phyloP scores from a whole-genome alignment of 768 basidiomycete species.

The Amylocystis lapponica region DNA sequence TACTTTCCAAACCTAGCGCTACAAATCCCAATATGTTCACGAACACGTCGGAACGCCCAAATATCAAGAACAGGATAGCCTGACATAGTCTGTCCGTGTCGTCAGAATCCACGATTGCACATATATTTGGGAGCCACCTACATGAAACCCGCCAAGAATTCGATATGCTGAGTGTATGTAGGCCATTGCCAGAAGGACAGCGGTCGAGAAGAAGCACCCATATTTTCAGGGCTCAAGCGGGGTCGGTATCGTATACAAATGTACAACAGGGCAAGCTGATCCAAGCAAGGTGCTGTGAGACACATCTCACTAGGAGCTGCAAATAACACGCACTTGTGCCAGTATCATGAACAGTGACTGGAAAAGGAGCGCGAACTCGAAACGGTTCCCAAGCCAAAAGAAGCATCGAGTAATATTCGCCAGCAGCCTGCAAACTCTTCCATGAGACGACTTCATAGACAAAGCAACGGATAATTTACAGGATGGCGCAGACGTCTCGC shows the following conservation, averaged over 20 bases:
- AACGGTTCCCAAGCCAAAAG: constrained; percentile 82
- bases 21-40: constrained; percentile 65
- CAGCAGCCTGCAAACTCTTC: constrained; percentile 43
- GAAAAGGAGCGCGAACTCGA: constrained; percentile 70
- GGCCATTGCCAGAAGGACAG: constrained; percentile 86
- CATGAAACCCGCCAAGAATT: constrained; percentile 79
- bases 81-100: constrained; percentile 46
- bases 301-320: not conserved
- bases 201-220: constrained; percentile 57
- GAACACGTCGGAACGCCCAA: constrained; percentile 57
- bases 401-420: constrained; percentile 88
- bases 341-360: constrained; percentile 84
- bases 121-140: constrained; percentile 32
- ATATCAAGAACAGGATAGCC: constrained; percentile 70
- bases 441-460: not conserved
- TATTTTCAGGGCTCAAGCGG: constrained; percentile 48
- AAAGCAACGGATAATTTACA: constrained; percentile 38
- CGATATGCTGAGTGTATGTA: constrained; percentile 71
- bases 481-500: constrained; percentile 78
- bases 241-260: constrained; percentile 77
- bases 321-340: constrained; percentile 52
- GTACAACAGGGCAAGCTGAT: constrained; percentile 71
- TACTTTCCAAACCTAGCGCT: constrained; percentile 79
- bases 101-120: not conserved
- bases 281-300: constrained; percentile 6